Evolutionary conservation across 2,329 filamentous ascomycete species (phyloP).

Genomic region (Elsinoe perseae): DNA sequence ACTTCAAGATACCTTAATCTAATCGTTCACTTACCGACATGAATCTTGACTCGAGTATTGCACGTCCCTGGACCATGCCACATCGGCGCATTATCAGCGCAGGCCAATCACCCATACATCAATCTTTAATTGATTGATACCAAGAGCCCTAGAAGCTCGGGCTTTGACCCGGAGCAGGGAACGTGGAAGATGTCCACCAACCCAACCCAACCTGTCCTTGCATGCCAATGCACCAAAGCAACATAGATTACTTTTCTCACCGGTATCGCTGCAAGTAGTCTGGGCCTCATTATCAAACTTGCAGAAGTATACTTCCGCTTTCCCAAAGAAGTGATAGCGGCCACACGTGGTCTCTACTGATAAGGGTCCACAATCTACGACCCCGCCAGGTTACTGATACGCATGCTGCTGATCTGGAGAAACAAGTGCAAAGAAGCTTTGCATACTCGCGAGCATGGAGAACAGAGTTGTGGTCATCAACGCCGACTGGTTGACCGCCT

Average conservation of each 20-base stretch:
- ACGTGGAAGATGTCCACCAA: background rate
- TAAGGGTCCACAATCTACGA: conserved; percentile 6
- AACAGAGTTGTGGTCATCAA: background rate
- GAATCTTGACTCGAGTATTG: background rate
- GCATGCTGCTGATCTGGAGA: conserved; percentile 1
- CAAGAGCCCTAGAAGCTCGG: background rate
- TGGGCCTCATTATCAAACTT: background rate
- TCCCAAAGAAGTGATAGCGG: background rate
- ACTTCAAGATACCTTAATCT: background rate
- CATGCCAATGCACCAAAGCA: conserved; percentile 6
- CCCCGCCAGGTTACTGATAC: background rate
- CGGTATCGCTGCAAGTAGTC: background rate
- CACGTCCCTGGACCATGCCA: background rate
- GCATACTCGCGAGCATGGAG: background rate
- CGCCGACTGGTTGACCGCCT: background rate
- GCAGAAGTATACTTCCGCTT: conserved; percentile 1
- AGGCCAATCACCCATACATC: background rate
- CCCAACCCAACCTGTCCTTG: background rate
- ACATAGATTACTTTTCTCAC: background rate
- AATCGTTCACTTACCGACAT: background rate
- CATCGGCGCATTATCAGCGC: background rate
- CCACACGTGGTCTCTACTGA: background rate
- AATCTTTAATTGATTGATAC: background rate
- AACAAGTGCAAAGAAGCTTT: background rate
- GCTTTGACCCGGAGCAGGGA: background rate